phyloP scores from a whole-genome alignment of 768 basidiomycete species.

The Naganishia onofrii region DNA sequence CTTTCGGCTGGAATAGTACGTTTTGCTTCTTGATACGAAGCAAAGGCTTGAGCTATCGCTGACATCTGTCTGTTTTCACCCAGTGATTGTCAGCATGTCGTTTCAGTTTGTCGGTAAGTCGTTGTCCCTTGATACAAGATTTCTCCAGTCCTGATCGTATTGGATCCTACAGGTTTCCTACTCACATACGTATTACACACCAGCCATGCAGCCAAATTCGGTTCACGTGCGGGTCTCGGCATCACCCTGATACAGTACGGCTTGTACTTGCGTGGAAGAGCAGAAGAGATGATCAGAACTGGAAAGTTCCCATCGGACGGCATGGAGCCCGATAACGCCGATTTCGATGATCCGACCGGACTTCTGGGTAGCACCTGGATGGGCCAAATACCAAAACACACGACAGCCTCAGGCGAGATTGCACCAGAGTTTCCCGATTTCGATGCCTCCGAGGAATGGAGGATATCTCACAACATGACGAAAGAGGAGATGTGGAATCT shows the following conservation, averaged over 20 bases:
- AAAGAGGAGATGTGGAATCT: slow-evolving; percentile 40
- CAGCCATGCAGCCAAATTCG: slow-evolving; percentile 88
- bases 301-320: slow-evolving; percentile 45
- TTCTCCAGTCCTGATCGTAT: neutral
- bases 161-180: slow-evolving; percentile 51
- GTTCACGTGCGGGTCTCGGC: slow-evolving; percentile 91
- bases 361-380: slow-evolving; percentile 26
- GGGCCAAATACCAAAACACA: slow-evolving; percentile 20
- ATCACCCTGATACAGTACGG: slow-evolving; percentile 92
- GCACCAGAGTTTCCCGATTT: slow-evolving; percentile 30
- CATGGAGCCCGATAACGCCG: slow-evolving; percentile 29
- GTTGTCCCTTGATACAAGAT: neutral
- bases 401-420: slow-evolving; percentile 11
- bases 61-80: slow-evolving; percentile 7
- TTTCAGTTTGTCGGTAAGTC: slow-evolving; percentile 80
- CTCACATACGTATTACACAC: slow-evolving; percentile 81
- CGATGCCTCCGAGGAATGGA: slow-evolving; percentile 43
- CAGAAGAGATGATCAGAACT: slow-evolving; percentile 47
- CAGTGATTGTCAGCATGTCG: slow-evolving; percentile 80
- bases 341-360: slow-evolving; percentile 31
- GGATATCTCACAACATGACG: slow-evolving; percentile 44
- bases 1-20: slow-evolving; percentile 51
- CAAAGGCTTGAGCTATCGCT: slow-evolving; percentile 1
- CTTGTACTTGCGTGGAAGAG: slow-evolving; percentile 65
- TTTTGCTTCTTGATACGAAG: neutral